A percentile compares a stretch with the other conserved stretches of the same genome.
These are phyloP conservation scores for Allium fistulosum DNA, from an alignment of 106 monocot genomes.

Conservation along the genomic window DNA sequence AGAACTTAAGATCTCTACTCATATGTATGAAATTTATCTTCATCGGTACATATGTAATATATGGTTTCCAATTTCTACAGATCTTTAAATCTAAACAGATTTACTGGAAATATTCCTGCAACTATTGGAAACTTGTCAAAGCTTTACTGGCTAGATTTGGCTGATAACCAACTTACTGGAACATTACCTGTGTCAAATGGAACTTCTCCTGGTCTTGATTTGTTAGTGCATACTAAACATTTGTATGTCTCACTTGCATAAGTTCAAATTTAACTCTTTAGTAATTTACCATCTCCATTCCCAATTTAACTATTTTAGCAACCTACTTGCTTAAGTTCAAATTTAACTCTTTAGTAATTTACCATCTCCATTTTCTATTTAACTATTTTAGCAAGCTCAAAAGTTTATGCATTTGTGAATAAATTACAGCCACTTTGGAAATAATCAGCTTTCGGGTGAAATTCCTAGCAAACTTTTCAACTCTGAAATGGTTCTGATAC, in stretches of 20 bases:
- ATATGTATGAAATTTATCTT: neutral
- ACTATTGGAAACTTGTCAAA: conserved; percentile 27
- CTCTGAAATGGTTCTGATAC: conserved; percentile 50
- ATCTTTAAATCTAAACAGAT: conserved; percentile 46
- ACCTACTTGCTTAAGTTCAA: neutral
- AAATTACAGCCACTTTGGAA: conserved; percentile 63
- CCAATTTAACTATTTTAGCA: neutral
- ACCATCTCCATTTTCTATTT: neutral
- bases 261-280: no score
- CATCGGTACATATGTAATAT: neutral
- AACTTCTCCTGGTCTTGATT: conserved; percentile 49
- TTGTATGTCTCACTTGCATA: conserved; percentile 33
- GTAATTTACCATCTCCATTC: neutral
- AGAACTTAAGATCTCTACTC: no score
- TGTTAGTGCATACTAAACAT: conserved; percentile 51
- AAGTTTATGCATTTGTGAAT: neutral
- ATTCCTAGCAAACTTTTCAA: conserved; percentile 54
- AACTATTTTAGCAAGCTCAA: neutral
- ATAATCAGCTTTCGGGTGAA: conserved; percentile 70
- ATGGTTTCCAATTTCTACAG: conserved; percentile 14
- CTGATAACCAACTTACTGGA: conserved; percentile 71
- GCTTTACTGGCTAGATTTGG: conserved; percentile 56
- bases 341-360: neutral
- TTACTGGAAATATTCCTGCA: conserved; percentile 42
- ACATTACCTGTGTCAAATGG: conserved; percentile 47